Evolutionary conservation across 352 stramenopile genomes (phyloP), one percentile per base, ranked within the genome.

Genomic region (Globisporangium heterothallicum): DNA sequence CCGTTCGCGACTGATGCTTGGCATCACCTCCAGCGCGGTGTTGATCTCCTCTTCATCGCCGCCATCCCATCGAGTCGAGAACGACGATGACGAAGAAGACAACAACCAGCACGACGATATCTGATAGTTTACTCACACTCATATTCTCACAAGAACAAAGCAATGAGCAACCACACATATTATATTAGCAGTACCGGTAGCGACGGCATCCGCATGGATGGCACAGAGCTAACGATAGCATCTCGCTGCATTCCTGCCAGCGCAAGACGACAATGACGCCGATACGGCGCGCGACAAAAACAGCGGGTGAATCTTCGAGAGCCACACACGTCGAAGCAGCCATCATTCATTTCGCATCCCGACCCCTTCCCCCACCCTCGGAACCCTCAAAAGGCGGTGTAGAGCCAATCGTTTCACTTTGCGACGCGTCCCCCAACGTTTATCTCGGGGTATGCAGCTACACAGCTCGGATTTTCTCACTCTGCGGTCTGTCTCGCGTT

Each of bases 331-430:
- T 40, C 26, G 38, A 47, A 16, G 36, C 26, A 49, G 26, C 32
- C 49, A 49, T 57, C 25, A 44, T 54, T 56, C 45, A 52, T 52
- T 42, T 52, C 45, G 45, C 45, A 52, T 52, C 29, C 19, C 27
- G 18, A 30, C 7, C 24, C 24, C 6, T 34, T 10, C 16, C 30
- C n/a, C n/a, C n/a, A n/a, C n/a, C n/a, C n/a, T n/a, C n/a, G n/a
- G n/a, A n/a, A 36, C 30, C 41, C 14, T 30, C 27, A 22, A 41
- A 51, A 42, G 19, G 18, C 30, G 25, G 12, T 18, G 30, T 22
- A n/a, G 22, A 53, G 46, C 46, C 46, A 53, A 53, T 44, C 46
- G 32, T 53, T 53, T 44, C 45, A 22, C 10, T 22, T 43, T 25
- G 22, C 3, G 6, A 36, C 30, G 30, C 30, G 30, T 53, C 29